Evolutionary conservation across 164 flowering plant species (phyloP), one percentile per base, ranked within the genome.

Genomic region (Brasenia schreberi): DNA sequence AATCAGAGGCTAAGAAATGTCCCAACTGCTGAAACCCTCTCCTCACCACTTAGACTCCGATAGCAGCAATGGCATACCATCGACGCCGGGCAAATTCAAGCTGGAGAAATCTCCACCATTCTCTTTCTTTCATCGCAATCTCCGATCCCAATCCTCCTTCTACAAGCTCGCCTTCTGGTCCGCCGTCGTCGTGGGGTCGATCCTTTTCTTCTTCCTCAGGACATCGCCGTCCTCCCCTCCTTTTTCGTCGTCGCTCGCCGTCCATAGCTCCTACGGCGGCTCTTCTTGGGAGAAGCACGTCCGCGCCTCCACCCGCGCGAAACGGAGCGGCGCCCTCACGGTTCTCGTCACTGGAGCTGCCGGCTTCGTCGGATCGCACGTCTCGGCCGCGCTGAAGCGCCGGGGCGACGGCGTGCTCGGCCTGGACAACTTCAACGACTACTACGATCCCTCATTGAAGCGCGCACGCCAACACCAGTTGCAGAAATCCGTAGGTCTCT

Each of bases 71-170:
- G 69, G 78, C 77, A 77, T 75, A 44, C 96, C 98, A 1, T 87
- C 96, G 2, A 89, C 96, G 0, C 96, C 98, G 2, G 98, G 98
- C 0, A 93, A 93, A 68, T 87, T 90, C 87, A 93, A 92, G 88
- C 84, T 88, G 82, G 98, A 92, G 6, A 92, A 88, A 62, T 87
- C 96, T 0, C 66, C 83, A 0, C 82, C 86, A 77, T 56, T 69
- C 23, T 70, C 77, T 69, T 43, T 62, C 52, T 61, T 62, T 43
- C 39, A 23, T 33, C 69, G 73, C 56, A 70, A 85, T 16, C 63
- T 81, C 60, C 77, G 92, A 23, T 84, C 77, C 71, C 88, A 86
- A 44, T 81, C 85, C 7, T 79, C 85, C 5, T 65, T 86, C 4
- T 76, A 82, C 17, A 89, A 88, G 77, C 77, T 92, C 73, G 72